These are phyloP conservation scores for Suillus tomentosus DNA, from an alignment of 768 basidiomycete genomes.

Conservation along the genomic window DNA sequence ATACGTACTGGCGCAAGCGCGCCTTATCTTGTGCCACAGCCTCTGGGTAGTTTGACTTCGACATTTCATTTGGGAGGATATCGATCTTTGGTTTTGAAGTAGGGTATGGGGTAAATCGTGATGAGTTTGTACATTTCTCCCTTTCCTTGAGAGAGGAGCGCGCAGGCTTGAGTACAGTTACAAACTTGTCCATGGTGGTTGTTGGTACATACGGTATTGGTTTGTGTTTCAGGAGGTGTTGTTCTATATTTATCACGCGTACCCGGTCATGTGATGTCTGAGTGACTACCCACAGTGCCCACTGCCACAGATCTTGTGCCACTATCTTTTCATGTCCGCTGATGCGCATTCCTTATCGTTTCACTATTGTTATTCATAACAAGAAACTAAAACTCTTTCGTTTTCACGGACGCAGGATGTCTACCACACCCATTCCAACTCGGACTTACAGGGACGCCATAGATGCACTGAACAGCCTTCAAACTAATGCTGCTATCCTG, in stretches of 20 bases:
- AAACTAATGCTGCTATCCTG: conserved; percentile 92
- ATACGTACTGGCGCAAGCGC: conserved; percentile 5
- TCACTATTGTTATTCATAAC: conserved; percentile 10
- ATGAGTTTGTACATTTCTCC: background rate
- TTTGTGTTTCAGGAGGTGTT: conserved; percentile 7
- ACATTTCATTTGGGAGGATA: background rate
- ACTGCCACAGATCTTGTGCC: too few relatives aligned
- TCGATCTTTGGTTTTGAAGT: conserved; percentile 3
- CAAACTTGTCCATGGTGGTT: conserved; percentile 27
- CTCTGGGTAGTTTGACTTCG: background rate
- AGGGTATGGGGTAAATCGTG: conserved; percentile 8
- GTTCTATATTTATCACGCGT: conserved; percentile 6
- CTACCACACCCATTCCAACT: conserved; percentile 37
- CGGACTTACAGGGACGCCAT: conserved; percentile 72
- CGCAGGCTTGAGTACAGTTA: conserved; percentile 27
- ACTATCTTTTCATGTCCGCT: conserved; percentile 5
- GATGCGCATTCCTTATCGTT: conserved; percentile 11
- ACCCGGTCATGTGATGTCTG: background rate
- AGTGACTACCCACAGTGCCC: background rate
- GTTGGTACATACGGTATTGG: background rate
- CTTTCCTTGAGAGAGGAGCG: conserved; percentile 7
- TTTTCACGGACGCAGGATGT: conserved; percentile 46
- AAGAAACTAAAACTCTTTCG: background rate
- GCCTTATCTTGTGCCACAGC: conserved; percentile 7
- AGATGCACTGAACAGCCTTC: conserved; percentile 72